Percentiles rank a stretch among this genome's conserved stretches.
Conservation (phyloP, 805 yeast species). For the Candida quercuum region DNA sequence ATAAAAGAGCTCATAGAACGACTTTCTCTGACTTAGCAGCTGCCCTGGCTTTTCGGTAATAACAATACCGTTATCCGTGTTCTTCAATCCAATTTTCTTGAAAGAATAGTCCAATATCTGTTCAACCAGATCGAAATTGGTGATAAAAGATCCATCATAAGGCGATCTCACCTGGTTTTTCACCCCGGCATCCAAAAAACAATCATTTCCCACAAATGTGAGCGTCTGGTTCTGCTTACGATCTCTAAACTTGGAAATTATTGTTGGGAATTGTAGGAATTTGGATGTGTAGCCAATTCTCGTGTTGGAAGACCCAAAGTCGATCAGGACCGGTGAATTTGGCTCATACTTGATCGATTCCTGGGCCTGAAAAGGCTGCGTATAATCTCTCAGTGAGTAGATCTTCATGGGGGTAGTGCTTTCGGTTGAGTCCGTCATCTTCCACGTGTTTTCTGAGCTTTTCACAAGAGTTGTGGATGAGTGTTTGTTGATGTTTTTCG, state of each 20-base stretch:
- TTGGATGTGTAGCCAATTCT: slow-evolving; percentile 60
- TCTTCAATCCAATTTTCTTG: slow-evolving; percentile 65
- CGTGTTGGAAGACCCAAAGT: slow-evolving; percentile 64
- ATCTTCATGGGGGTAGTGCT: not conserved
- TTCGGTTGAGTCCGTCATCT: not conserved
- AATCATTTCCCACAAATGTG: slow-evolving; percentile 81
- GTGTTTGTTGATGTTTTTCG: slow-evolving; percentile 7
- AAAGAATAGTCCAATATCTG: slow-evolving; percentile 78
- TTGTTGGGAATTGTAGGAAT: slow-evolving; percentile 61
- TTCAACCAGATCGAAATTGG: slow-evolving; percentile 92
- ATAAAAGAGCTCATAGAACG: slow-evolving; percentile 76
- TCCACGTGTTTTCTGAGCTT: not conserved
- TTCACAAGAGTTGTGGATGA: slow-evolving; percentile 5
- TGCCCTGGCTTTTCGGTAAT: slow-evolving; percentile 75
- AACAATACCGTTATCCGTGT: slow-evolving; percentile 73
- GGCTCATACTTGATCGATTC: slow-evolving; percentile 43
- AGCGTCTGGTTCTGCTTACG: slow-evolving; percentile 57
- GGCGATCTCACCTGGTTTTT: slow-evolving; percentile 71
- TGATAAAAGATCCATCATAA: slow-evolving; percentile 78
- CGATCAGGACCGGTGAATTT: slow-evolving; percentile 79
- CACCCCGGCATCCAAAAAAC: slow-evolving; percentile 62
- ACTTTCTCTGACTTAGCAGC: slow-evolving; percentile 62
- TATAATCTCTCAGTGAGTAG: slow-evolving; percentile 14
- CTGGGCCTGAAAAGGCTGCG: slow-evolving; percentile 28
- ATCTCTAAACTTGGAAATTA: slow-evolving; percentile 73